A percentile compares a stretch with the other conserved stretches of the same genome.
phyloP scores from a whole-genome alignment of 2,329 filamentous ascomycete genomes.

The Penicillium sp. region DNA sequence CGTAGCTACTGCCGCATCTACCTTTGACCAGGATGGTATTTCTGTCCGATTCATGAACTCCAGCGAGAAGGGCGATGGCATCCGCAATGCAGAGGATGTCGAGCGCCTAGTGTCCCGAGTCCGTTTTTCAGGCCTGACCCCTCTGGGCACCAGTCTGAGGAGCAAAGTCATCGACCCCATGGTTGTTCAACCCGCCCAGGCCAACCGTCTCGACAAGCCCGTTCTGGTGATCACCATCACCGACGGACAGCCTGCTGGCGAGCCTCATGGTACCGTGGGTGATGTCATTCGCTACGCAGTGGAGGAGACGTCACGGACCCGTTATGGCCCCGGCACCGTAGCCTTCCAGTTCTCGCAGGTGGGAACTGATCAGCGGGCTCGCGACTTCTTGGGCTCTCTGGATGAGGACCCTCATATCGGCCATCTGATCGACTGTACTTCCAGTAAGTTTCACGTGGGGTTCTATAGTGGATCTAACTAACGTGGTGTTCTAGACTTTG shows the following conservation, averaged over 20 bases:
- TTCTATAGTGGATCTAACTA: constrained; percentile 11
- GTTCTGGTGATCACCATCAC: constrained; percentile 64
- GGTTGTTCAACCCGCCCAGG: constrained; percentile 52
- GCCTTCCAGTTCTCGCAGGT: constrained; percentile 69
- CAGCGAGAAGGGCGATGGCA: constrained; percentile 51
- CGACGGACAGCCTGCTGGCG: constrained; percentile 64
- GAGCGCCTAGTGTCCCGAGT: constrained; percentile 56
- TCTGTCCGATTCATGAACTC: constrained; percentile 69
- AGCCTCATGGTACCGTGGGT: constrained; percentile 55
- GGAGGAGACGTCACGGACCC: constrained; percentile 49
- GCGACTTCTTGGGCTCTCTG: constrained; percentile 62
- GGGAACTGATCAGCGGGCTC: constrained; percentile 63
- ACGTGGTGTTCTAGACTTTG: constrained; percentile 51
- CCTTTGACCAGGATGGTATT: constrained; percentile 69
- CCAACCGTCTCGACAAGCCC: constrained; percentile 58
- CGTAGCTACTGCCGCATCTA: constrained; percentile 61
- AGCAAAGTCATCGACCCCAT: constrained; percentile 63
- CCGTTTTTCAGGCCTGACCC: constrained; percentile 64
- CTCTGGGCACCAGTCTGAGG: constrained; percentile 61
- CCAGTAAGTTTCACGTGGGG: constrained; percentile 50
- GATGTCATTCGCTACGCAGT: constrained; percentile 57
- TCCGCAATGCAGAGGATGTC: constrained; percentile 57
- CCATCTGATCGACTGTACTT: constrained; percentile 63
- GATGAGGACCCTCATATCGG: constrained; percentile 63
- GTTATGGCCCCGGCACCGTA: constrained; percentile 57